Evolutionary conservation across 2,329 filamentous ascomycete species (phyloP).

Genomic region (Arthrobotrys conoides): DNA sequence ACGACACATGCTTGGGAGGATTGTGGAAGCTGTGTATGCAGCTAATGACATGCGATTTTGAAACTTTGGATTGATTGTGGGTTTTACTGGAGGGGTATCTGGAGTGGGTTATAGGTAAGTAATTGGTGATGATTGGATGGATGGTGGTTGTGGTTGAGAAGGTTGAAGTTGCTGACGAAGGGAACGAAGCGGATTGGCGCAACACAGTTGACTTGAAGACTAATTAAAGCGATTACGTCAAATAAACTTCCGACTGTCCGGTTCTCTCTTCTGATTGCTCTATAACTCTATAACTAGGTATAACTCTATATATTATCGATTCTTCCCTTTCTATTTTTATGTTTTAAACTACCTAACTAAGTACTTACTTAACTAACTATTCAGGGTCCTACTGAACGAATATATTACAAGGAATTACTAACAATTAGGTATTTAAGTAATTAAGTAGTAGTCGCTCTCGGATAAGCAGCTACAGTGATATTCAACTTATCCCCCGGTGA

Average conservation of each 20-base stretch:
- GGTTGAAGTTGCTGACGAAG: conserved; percentile 1
- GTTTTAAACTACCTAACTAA: too few species aligned
- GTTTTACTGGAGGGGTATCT: too few species aligned
- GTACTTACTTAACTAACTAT: too few species aligned
- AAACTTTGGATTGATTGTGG: neutral
- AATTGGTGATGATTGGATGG: neutral
- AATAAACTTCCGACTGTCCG: neutral
- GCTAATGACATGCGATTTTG: conserved; percentile 22
- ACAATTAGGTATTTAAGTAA: too few species aligned
- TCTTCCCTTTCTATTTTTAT: too few species aligned
- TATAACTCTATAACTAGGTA: too few species aligned
- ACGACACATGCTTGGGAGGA: conserved; percentile 47
- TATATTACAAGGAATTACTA: too few species aligned
- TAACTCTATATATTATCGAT: too few species aligned
- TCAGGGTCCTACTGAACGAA: too few species aligned
- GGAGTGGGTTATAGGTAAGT: neutral
- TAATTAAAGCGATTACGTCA: neutral
- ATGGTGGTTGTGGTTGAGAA: neutral
- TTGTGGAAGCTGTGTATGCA: conserved; percentile 27
- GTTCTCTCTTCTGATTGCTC: too few species aligned
- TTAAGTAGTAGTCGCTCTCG: too few species aligned
- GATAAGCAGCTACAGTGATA: neutral
- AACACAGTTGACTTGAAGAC: neutral
- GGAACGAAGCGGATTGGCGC: neutral
- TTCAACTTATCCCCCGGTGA: neutral